Evolutionary conservation across 345 rosid genomes (phyloP), one percentile per base, ranked within the genome.

Genomic region (Eucalyptus sp.): DNA sequence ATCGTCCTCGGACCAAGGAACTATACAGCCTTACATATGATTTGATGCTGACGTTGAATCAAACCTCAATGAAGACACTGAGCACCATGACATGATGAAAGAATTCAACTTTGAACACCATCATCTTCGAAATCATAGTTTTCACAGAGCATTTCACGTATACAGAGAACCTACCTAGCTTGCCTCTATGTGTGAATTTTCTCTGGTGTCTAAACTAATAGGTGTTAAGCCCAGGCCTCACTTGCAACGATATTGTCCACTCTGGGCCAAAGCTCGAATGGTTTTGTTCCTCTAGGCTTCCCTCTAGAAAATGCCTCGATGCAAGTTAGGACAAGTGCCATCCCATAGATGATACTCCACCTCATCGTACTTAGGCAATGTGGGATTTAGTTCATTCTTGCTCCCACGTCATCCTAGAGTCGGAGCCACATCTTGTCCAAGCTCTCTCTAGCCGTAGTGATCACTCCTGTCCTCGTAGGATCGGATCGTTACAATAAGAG

Each of bases 371-470:
- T 52, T 10, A 52, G 0, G 58, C 24, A 52, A 52, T 52, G 58
- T 52, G 25, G 2, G 25, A 52, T 52, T 52, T 52, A 52, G 58
- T 52, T 52, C 25, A 52, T 52, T 52, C 58, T 20, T 52, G 25
- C 58, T 52, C 25, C 5, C 58, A 20, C 2, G 5, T 52, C 25
- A 52, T 52, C 5, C 25, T 52, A 52, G 25, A 52, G 58, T 52
- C 0, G 2, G 25, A 20, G 25, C 58, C 1, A 0, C 25, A 52
- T 52, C 10, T 52, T 52, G 58, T 52, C 4, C 0, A 0, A 52
- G 24, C 0, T 52, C 58, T 52, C 58, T 52, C 25, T 20, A 52
- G 5, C 5, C 0, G 0, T 52, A 52, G 10, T 18, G 58, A 52
- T 52, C 24, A 18, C 58, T 52, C 10, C 1, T 18, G 1, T 1